phyloP scores from a whole-genome alignment of 768 basidiomycete genomes.

The Kwoniella newhampshirensis region DNA sequence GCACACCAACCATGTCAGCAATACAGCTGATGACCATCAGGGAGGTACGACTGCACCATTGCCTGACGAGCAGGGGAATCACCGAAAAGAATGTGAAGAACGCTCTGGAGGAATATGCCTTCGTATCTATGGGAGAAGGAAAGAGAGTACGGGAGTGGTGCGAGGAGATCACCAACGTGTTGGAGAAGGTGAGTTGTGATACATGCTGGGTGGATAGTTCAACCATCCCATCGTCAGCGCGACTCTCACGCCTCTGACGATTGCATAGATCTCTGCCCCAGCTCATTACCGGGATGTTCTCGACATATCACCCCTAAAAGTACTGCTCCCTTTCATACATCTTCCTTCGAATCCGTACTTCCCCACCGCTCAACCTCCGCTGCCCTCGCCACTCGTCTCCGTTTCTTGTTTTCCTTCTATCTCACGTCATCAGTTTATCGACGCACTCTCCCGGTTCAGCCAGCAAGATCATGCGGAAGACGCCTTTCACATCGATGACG shows the following conservation, averaged over 20 bases:
- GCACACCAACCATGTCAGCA: too few relatives aligned
- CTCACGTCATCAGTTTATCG: slow-evolving; percentile 22
- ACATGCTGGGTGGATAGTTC: too few relatives aligned
- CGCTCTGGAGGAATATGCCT: slow-evolving; percentile 29
- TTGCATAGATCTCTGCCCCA: too few relatives aligned
- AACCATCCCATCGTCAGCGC: too few relatives aligned
- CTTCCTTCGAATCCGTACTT: slow-evolving; percentile 6
- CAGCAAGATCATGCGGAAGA: not conserved
- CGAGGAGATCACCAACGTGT: slow-evolving; percentile 18
- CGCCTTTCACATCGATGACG: slow-evolving; percentile 8
- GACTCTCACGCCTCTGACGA: too few relatives aligned
- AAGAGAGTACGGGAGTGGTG: slow-evolving; percentile 59
- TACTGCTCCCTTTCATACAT: slow-evolving; percentile 10
- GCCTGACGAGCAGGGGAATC: not conserved
- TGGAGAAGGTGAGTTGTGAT: slow-evolving; percentile 21
- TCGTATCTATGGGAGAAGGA: slow-evolving; percentile 53
- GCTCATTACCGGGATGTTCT: not conserved
- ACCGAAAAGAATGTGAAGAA: slow-evolving; percentile 8
- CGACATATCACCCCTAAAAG: not conserved
- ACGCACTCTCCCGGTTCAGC: slow-evolving; percentile 17
- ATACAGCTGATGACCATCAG: too few relatives aligned
- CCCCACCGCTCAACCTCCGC: slow-evolving; percentile 11
- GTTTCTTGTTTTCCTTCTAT: slow-evolving; percentile 6
- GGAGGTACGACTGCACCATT: too few relatives aligned
- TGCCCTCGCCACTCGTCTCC: slow-evolving; percentile 12